Conservation (phyloP, 768 basidiomycete genomes). For the Dioszegia hungarica region DNA sequence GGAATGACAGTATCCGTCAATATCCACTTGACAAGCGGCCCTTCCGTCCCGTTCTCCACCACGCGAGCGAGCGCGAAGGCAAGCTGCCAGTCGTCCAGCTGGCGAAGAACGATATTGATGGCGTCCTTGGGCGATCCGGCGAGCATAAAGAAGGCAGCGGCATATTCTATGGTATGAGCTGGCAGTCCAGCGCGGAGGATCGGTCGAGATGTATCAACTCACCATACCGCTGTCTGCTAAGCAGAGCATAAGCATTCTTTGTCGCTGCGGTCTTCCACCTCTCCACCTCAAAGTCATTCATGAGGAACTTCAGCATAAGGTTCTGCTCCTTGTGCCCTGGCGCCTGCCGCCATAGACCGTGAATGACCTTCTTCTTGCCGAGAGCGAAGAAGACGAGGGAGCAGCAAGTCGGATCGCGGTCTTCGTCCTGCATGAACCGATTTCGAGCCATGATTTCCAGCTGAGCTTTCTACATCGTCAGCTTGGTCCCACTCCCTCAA, state of each 20-base stretch:
- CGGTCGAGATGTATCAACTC: constrained; percentile 38
- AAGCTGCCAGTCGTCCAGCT: constrained; percentile 83
- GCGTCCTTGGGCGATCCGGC: constrained; percentile 85
- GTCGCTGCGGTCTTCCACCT: constrained; percentile 89
- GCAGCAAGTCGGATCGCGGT: constrained; percentile 80
- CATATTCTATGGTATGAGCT: constrained; percentile 64
- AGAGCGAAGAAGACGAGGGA: constrained; percentile 93
- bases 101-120: constrained; percentile 79
- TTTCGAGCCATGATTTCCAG: constrained; percentile 86
- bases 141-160: constrained; percentile 95
- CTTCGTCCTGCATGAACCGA: constrained; percentile 81
- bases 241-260: constrained; percentile 90
- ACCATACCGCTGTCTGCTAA: constrained; percentile 91
- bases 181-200: not conserved
- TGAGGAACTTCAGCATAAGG: constrained; percentile 83
- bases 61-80: constrained; percentile 81
- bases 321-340: constrained; percentile 86
- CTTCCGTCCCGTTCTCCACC: constrained; percentile 74
- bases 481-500: not conserved
- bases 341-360: constrained; percentile 93
- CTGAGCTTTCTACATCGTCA: constrained; percentile 51
- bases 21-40: constrained; percentile 67
- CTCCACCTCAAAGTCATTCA: constrained; percentile 76
- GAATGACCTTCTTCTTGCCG: constrained; percentile 84
- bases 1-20: constrained; percentile 74